Conservation (phyloP, 257 asterid species). For the Solanum chilense region DNA sequence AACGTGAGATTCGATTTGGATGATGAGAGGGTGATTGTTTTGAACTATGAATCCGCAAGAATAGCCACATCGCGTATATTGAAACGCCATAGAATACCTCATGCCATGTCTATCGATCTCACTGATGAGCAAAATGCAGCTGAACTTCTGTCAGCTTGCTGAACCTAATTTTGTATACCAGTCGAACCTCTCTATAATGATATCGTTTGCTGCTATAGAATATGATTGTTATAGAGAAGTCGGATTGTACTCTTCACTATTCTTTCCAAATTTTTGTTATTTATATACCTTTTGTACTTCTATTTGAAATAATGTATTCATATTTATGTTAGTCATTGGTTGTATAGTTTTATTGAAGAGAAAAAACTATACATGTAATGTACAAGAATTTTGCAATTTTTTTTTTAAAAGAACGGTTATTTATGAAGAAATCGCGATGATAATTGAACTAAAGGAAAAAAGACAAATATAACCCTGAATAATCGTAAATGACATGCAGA, state of each 20-base stretch:
- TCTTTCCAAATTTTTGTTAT: neutral
- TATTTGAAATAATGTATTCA: neutral
- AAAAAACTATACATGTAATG: neutral
- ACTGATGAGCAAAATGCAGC: constrained; percentile 25
- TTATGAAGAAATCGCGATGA: too few relatives aligned
- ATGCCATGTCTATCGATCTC: constrained; percentile 64
- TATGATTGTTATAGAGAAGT: neutral
- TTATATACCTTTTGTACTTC: neutral
- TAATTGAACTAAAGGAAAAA: neutral
- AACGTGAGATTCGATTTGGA: constrained; percentile 80
- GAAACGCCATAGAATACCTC: constrained; percentile 78
- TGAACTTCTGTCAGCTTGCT: constrained; percentile 28
- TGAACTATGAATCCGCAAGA: constrained; percentile 61
- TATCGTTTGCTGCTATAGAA: neutral
- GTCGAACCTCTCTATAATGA: neutral
- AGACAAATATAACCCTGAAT: too few relatives aligned
- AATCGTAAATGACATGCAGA: too few relatives aligned
- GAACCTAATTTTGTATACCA: constrained; percentile 14
- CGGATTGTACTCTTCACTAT: neutral
- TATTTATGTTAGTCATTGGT: neutral
- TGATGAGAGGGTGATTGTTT: constrained; percentile 75
- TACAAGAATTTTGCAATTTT: neutral
- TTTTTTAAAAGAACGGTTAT: too few relatives aligned
- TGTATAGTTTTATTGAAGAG: neutral
- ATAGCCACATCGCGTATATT: constrained; percentile 69